Evolutionary conservation across 805 yeast species (phyloP).

Genomic region (Grigorovia transvaalensis): DNA sequence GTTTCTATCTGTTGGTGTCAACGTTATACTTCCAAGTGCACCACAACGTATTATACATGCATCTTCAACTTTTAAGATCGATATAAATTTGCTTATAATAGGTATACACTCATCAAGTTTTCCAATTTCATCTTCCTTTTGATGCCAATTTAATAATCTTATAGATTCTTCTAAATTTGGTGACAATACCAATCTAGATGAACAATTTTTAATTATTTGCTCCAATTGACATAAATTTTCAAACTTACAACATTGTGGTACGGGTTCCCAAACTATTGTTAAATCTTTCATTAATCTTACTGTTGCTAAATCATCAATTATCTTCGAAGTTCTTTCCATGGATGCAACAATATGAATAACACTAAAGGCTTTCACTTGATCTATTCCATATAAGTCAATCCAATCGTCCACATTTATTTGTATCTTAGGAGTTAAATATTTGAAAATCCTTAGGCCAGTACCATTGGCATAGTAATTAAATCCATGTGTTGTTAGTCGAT

Average conservation of each 20-base stretch:
- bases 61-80: slow-evolving; percentile 30
- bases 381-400: slow-evolving; percentile 21
- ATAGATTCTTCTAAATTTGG: slow-evolving; percentile 87
- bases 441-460: slow-evolving; percentile 50
- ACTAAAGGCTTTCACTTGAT: slow-evolving; percentile 26
- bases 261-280: slow-evolving; percentile 68
- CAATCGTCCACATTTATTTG: slow-evolving; percentile 48
- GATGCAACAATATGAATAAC: slow-evolving; percentile 70
- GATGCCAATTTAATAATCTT: slow-evolving; percentile 37
- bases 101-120: slow-evolving; percentile 32
- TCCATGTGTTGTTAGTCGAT: slow-evolving; percentile 68
- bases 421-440: slow-evolving; percentile 51
- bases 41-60: slow-evolving; percentile 63
- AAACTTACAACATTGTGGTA: slow-evolving; percentile 61
- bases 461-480: slow-evolving; percentile 62
- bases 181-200: slow-evolving; percentile 33
- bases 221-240: slow-evolving; percentile 32
- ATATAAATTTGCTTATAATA: slow-evolving; percentile 34
- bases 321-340: slow-evolving; percentile 45
- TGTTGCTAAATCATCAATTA: slow-evolving; percentile 30
- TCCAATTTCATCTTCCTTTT: slow-evolving; percentile 30
- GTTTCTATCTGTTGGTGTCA: slow-evolving; percentile 13
- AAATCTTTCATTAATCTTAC: background rate
- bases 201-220: slow-evolving; percentile 10
- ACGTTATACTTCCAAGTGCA: slow-evolving; percentile 49